These are phyloP conservation scores for Dothideomycetes sp. DNA, from an alignment of 2,329 filamentous ascomycete genomes.

Conservation along the genomic window DNA sequence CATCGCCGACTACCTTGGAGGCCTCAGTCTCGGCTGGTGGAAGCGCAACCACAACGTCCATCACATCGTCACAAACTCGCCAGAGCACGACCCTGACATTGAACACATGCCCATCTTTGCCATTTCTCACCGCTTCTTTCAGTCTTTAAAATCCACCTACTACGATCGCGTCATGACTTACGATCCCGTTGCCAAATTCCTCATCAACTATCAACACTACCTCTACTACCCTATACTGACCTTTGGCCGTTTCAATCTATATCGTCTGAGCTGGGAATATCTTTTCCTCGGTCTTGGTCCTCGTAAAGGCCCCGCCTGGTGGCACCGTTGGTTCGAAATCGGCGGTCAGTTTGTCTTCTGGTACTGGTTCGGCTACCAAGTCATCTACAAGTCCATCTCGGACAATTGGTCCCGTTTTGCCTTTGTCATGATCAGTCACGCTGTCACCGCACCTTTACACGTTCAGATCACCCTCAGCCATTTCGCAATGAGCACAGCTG, in stretches of 20 bases:
- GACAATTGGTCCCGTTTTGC: conserved; percentile 48
- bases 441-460: conserved; percentile 72
- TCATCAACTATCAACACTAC: conserved; percentile 54
- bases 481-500: conserved; percentile 82
- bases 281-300: conserved; percentile 49
- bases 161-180: conserved; percentile 57
- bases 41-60: conserved; percentile 35
- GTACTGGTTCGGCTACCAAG: conserved; percentile 58
- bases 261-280: conserved; percentile 57
- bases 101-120: conserved; percentile 63
- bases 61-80: conserved; percentile 64
- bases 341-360: conserved; percentile 55
- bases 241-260: conserved; percentile 64
- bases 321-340: conserved; percentile 60
- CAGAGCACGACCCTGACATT: conserved; percentile 92
- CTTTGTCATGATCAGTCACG: conserved; percentile 69
- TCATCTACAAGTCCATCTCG: conserved; percentile 52
- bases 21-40: conserved; percentile 83
- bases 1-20: conserved; percentile 81
- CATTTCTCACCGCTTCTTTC: conserved; percentile 56
- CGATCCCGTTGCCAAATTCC: conserved; percentile 50
- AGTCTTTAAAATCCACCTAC: conserved; percentile 53
- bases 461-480: conserved; percentile 87
- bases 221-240: conserved; percentile 59
- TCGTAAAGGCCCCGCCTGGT: conserved; percentile 54